phyloP scores from a whole-genome alignment of 768 basidiomycete genomes.

The Phaffia australis region DNA sequence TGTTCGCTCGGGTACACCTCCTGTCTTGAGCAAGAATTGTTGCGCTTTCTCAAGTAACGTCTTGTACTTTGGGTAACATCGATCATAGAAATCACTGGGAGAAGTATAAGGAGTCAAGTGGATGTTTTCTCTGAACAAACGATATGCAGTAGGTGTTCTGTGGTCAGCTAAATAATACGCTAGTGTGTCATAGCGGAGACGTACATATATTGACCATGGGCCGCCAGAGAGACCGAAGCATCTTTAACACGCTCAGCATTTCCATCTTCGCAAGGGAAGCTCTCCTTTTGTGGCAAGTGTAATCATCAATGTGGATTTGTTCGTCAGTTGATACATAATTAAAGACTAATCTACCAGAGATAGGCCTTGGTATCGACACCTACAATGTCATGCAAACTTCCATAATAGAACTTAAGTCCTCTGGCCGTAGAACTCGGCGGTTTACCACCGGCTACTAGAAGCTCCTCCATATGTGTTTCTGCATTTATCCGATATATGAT shows the following conservation, averaged over 20 bases:
- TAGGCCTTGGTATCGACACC: conserved; percentile 38
- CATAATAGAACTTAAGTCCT: conserved; percentile 61
- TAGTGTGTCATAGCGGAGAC: conserved; percentile 2
- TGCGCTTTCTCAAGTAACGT: conserved; percentile 57
- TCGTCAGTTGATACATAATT: neutral
- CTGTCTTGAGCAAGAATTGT: conserved; percentile 59
- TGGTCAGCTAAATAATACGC: neutral
- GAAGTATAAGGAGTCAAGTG: conserved; percentile 65
- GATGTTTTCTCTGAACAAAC: conserved; percentile 40
- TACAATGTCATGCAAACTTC: conserved; percentile 84
- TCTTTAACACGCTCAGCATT: conserved; percentile 67
- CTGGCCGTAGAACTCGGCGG: conserved; percentile 31
- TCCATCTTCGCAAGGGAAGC: conserved; percentile 53
- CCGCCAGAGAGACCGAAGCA: conserved; percentile 67
- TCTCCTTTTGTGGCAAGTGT: neutral
- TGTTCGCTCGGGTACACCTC: conserved; percentile 51
- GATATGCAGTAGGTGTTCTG: neutral
- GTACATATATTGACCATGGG: conserved; percentile 71
- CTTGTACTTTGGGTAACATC: conserved; percentile 59
- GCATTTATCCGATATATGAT: conserved; percentile 86
- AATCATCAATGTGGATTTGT: neutral
- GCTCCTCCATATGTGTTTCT: conserved; percentile 60
- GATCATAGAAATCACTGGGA: conserved; percentile 62
- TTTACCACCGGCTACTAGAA: conserved; percentile 39
- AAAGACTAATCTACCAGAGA: neutral